Base-by-base conservation (phyloP, 352 stramenopile genomes). In the Phytophthora crassamura region DNA sequence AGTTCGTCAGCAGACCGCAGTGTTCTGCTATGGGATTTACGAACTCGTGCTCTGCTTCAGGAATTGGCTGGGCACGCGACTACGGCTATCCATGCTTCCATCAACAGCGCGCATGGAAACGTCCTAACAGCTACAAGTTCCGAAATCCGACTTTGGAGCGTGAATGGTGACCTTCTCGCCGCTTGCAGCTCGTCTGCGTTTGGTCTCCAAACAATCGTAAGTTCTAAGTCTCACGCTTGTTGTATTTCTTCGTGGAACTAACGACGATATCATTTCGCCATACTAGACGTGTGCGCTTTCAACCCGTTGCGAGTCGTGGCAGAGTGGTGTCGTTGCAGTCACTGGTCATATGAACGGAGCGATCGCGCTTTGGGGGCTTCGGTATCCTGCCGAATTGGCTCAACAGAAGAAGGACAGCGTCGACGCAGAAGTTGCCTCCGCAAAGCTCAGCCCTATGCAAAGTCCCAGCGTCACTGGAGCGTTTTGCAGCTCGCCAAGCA, bases 131-230 rank as follows among this genome's bases (percentile, higher is more conserved):
- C 73, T 5, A 86, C 86, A 4, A 45, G 52, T 5, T 62, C 65
- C 0, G 83, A 94, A 43, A 12, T 94, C 7, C 82, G 86, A 4
- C 39, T 92, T 2, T 94, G 86, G 86, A 91, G 83, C 59, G 84
- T 94, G 45, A 94, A 94, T 25, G 86, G 86, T 1, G 86, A 94
- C 47, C 64, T 94, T 7, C 64, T 94, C 5, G 84, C 83, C 6
- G 74, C 72, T n/a, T 83, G 77, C 1, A 78, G 52, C 9, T 72
- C 72, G 52, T 80, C 9, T 34, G 15, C 58, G 1, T 77, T 87
- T 25, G 82, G 83, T 5, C 72, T 94, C 14, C 67, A 68, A 41
- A 38, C 62, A 12, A 85, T 92, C 41, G 85, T 94, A 86, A 63
- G 74, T 65, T 9, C 32, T 22, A 0, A 3, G 4, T 7, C 14